These are phyloP conservation scores for Sordaria brevicollis DNA, from an alignment of 495 filamentous ascomycete genomes.

Conservation along the genomic window DNA sequence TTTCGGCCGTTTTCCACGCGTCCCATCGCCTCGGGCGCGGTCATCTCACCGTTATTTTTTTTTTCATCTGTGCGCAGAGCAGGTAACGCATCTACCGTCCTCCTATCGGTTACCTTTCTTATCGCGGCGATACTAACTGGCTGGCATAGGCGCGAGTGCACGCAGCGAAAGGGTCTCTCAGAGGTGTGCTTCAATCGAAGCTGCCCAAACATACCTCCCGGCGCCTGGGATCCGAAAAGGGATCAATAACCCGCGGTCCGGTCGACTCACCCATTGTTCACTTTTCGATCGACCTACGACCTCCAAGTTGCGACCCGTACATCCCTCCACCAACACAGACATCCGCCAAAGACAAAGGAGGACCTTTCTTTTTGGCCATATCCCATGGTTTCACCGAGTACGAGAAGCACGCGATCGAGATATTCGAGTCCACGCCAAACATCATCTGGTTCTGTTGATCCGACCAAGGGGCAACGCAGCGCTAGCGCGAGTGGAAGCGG, in stretches of 20 bases:
- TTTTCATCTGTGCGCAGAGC: slow-evolving; percentile 1
- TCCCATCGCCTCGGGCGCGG: slow-evolving; percentile 13
- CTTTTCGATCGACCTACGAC: not conserved
- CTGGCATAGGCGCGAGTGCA: slow-evolving; percentile 18
- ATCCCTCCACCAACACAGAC: slow-evolving; percentile 1
- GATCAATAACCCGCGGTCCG: slow-evolving; percentile 9
- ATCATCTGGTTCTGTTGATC: slow-evolving; percentile 24
- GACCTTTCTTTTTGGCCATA: not conserved
- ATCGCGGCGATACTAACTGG: slow-evolving; percentile 18
- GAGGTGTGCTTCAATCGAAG: slow-evolving; percentile 11
- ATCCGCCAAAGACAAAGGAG: not conserved
- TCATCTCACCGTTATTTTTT: slow-evolving; percentile 10
- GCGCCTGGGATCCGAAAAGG: slow-evolving; percentile 8
- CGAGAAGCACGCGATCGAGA: slow-evolving; percentile 38
- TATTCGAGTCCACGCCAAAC: slow-evolving; percentile 43
- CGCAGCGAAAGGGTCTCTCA: not conserved
- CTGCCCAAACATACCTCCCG: not conserved
- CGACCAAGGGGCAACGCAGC: slow-evolving; percentile 11
- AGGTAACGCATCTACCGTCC: slow-evolving; percentile 8
- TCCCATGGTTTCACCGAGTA: slow-evolving; percentile 24
- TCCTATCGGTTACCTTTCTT: not conserved
- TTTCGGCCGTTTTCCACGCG: slow-evolving; percentile 10
- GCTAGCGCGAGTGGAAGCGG: not conserved
- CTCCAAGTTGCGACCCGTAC: not conserved
- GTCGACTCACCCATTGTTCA: not conserved